Percentiles rank a stretch among this genome's conserved stretches.
Conservation (phyloP, 805 yeast genomes). For the Wickerhamiella azyma region DNA sequence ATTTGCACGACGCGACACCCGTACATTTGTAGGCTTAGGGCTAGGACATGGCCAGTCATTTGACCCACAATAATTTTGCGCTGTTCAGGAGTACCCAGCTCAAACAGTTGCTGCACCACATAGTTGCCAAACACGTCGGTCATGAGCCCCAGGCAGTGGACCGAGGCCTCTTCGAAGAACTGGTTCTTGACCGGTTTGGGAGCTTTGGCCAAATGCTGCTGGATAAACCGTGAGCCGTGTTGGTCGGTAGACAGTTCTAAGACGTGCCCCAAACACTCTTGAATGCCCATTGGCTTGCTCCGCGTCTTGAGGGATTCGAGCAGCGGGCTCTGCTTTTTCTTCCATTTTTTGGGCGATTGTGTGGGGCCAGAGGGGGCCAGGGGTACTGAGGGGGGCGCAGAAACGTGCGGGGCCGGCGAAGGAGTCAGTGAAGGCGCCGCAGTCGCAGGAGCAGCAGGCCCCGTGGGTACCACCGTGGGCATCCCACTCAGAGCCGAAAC, state of each 20-base stretch:
- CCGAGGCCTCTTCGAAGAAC: conserved; percentile 72
- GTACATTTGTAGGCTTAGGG: conserved; percentile 83
- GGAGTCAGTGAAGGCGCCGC: background rate
- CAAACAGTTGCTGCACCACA: conserved; percentile 89
- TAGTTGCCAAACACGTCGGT: conserved; percentile 97
- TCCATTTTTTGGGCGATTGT: background rate
- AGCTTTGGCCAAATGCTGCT: conserved; percentile 63
- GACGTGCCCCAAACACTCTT: conserved; percentile 74
- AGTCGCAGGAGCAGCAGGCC: too few species aligned
- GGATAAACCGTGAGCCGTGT: conserved; percentile 94
- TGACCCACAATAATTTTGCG: conserved; percentile 49
- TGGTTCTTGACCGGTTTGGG: conserved; percentile 58
- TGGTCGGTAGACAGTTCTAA: conserved; percentile 90
- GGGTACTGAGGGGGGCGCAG: background rate
- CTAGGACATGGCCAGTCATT: conserved; percentile 63
- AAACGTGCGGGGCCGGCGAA: background rate
- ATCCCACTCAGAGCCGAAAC: too few species aligned
- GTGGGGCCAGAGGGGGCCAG: background rate
- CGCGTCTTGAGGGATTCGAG: conserved; percentile 74
- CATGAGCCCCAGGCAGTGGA: conserved; percentile 62
- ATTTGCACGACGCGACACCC: conserved; percentile 96
- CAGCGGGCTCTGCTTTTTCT: conserved; percentile 32
- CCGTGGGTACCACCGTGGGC: too few species aligned
- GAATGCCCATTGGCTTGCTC: conserved; percentile 47
- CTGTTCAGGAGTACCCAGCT: conserved; percentile 61